Evolutionary conservation across 2,329 filamentous ascomycete species (phyloP).

Genomic region (Juglanconis sp.): DNA sequence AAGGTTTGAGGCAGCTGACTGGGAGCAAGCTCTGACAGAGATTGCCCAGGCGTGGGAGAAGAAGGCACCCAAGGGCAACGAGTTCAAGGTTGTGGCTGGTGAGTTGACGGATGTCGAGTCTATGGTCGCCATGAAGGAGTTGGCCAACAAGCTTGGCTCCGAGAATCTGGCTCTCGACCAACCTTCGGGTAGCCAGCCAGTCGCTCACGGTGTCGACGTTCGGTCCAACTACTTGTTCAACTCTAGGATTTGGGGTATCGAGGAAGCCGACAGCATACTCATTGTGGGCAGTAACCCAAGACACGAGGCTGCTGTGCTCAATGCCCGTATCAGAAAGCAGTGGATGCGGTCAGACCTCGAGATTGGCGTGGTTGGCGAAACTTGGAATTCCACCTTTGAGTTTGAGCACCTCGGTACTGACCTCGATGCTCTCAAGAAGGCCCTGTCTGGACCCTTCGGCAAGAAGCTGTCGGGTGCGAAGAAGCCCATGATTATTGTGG

Average conservation of each 20-base stretch:
- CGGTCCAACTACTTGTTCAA: slow-evolving; percentile 97
- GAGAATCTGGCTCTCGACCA: slow-evolving; percentile 94
- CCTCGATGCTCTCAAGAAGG: slow-evolving; percentile 76
- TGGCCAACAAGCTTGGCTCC: slow-evolving; percentile 93
- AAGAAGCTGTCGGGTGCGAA: slow-evolving; percentile 87
- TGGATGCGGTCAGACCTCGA: slow-evolving; percentile 95
- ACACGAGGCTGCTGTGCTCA: slow-evolving; percentile 91
- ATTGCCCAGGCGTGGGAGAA: slow-evolving; percentile 77
- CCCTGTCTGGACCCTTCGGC: slow-evolving; percentile 81
- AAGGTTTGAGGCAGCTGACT: slow-evolving; percentile 87
- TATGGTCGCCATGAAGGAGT: slow-evolving; percentile 92
- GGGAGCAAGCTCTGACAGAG: slow-evolving; percentile 92
- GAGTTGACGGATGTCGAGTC: slow-evolving; percentile 90
- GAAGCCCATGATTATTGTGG: slow-evolving; percentile 94
- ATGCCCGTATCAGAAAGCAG: slow-evolving; percentile 95
- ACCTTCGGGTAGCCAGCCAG: slow-evolving; percentile 74
- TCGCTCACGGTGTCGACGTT: slow-evolving; percentile 90
- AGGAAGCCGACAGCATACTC: slow-evolving; percentile 88
- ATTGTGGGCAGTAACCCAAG: slow-evolving; percentile 93
- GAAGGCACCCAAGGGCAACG: slow-evolving; percentile 80
- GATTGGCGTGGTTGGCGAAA: slow-evolving; percentile 84
- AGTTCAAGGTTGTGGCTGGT: slow-evolving; percentile 93
- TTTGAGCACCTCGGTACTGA: slow-evolving; percentile 86
- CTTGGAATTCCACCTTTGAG: slow-evolving; percentile 92
- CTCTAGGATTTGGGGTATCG: slow-evolving; percentile 88